Percentiles rank a stretch among this genome's conserved stretches.
Evolutionary conservation across 73 alveolate genomes (phyloP).

Genomic region (Stentor coeruleus): DNA sequence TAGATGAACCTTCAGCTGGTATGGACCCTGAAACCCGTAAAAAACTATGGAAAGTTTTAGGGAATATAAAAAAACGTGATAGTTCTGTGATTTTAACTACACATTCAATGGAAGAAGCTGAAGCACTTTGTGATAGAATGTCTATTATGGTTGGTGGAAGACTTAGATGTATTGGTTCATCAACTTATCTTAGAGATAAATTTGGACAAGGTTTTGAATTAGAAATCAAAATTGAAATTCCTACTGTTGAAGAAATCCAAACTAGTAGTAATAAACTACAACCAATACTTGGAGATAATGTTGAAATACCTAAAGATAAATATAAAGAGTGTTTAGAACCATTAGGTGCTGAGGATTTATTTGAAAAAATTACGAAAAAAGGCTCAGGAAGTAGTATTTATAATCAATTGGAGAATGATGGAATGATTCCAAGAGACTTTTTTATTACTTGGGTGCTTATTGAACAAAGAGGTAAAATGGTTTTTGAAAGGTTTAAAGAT

Average conservation of each 20-base stretch:
- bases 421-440: no score
- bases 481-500: no score
- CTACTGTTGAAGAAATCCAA: neutral
- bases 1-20: constrained; percentile 99
- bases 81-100: constrained; percentile 73
- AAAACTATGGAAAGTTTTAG: constrained; percentile 12
- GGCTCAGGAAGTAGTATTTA: no score
- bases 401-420: no score
- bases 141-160: constrained; percentile 78
- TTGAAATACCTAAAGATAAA: no score
- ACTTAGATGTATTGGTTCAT: constrained; percentile 72
- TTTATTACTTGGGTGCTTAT: no score
- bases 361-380: no score
- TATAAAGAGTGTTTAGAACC: no score
- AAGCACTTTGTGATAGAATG: constrained; percentile 71
- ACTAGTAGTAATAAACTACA: no score
- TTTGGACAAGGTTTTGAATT: constrained; percentile 82
- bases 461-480: no score
- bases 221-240: constrained; percentile 20
- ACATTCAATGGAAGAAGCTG: constrained; percentile 91
- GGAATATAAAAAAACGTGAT: constrained; percentile 12
- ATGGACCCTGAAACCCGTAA: constrained; percentile 83
- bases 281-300: no score
- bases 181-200: constrained; percentile 63
- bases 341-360: no score